Evolutionary conservation across 139 green algal genomes (phyloP), one percentile per base, ranked within the genome.

Genomic region (Coelastrella sp.): DNA sequence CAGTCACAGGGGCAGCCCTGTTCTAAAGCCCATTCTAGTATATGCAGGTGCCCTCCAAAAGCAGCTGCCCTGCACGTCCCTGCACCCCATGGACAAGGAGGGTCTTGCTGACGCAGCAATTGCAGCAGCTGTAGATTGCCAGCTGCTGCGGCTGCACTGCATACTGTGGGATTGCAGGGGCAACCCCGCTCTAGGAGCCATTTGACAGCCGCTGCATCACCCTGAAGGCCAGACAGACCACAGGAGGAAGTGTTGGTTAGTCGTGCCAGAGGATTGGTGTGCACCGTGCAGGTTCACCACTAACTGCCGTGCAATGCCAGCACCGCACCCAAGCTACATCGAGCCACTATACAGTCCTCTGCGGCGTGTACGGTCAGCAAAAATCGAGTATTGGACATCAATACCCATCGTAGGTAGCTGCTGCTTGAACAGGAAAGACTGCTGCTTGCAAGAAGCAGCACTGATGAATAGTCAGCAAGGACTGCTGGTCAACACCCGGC

Each of bases 101-200:
- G 64, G 13, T 71, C 11, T 71, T 80, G 73, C 73, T 80, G 73
- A 16, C 22, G 73, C 80, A 59, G 32, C 80, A 73, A 57, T 57
- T 20, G 47, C 64, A 71, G 64, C 64, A 71, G 13, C 11, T 11
- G 11, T 20, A 71, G 64, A 4, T 71, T 11, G 13, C 64, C 10
- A 23, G 77, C 77, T 23, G 32, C 47, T n/a, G 80, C 80, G 17
- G 16, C 47, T 73, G 78, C n/a, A 68, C 57, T 85, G 80, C 80
- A 57, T 19, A 32, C 22, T 80, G 73, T 32, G 80, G 11, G 80
- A n/a, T 20, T 22, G 58, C 6, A 85, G 64, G 5, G 58, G 56
- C 80, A 85, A 73, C 8, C 20, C 68, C 56, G 23, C 20, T 60
- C 17, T 47, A 54, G 56, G 19, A 85, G 56, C 58, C 80, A 56